Evolutionary conservation across 1,284 basidiomycete genomes (phyloP).

Genomic region (Somion occarium): DNA sequence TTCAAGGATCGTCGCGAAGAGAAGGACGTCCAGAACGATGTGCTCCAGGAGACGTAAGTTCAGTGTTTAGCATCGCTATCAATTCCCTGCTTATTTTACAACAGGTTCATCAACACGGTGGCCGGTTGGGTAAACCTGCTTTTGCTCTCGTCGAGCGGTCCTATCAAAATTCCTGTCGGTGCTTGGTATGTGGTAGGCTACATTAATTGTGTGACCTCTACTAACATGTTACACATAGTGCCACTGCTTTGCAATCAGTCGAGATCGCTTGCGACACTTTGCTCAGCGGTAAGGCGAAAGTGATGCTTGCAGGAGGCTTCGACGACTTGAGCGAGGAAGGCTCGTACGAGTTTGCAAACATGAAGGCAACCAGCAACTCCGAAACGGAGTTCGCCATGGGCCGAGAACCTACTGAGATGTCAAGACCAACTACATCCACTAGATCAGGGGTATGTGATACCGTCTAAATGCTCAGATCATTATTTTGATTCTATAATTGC

Average conservation of each 20-base stretch:
- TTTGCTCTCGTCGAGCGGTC: constrained; percentile 90
- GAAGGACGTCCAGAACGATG: constrained; percentile 96
- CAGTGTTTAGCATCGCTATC: neutral
- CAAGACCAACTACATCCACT: constrained; percentile 93
- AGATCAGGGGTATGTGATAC: constrained; percentile 78
- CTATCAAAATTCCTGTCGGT: constrained; percentile 98
- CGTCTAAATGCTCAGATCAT: neutral
- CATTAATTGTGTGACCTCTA: neutral
- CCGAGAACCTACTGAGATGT: constrained; percentile 98
- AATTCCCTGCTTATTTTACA: neutral
- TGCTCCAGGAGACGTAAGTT: constrained; percentile 93
- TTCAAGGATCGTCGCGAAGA: constrained; percentile 98
- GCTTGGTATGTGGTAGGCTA: constrained; percentile 67
- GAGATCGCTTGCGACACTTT: constrained; percentile 98
- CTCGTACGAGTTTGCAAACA: constrained; percentile 97
- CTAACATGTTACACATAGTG: constrained; percentile 40
- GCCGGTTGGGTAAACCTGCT: constrained; percentile 98
- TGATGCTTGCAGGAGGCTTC: constrained; percentile 99
- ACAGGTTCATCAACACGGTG: constrained; percentile 93
- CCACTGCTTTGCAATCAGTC: constrained; percentile 94
- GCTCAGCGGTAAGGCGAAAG: constrained; percentile 92
- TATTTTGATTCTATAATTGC: constrained; percentile 8
- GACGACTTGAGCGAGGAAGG: constrained; percentile 98
- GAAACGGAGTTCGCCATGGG: constrained; percentile 98
- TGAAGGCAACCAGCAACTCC: constrained; percentile 98